phyloP scores from a whole-genome alignment of 2,329 filamentous ascomycete species.

The Plectosphaerella plurivora region DNA sequence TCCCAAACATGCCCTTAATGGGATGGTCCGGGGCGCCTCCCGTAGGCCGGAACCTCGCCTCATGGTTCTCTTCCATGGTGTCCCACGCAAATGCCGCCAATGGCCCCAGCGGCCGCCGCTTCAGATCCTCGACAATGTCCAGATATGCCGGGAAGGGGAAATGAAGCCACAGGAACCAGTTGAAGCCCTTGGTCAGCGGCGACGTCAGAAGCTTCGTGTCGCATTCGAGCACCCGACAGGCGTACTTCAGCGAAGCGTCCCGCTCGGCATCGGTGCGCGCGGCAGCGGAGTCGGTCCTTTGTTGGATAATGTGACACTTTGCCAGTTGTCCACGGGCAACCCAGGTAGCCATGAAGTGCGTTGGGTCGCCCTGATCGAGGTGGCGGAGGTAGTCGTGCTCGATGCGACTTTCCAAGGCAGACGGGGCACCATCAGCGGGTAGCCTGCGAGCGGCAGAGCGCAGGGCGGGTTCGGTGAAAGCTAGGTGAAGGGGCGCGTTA shows the following conservation, averaged over 20 bases:
- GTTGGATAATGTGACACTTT: conserved; percentile 44
- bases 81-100: conserved; percentile 25
- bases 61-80: conserved; percentile 24
- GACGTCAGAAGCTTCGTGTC: conserved; percentile 27
- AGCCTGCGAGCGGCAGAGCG: conserved; percentile 18
- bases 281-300: conserved; percentile 21
- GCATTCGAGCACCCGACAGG: conserved; percentile 28
- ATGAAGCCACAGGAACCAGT: conserved; percentile 30
- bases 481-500: conserved; percentile 25
- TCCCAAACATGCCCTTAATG: too few relatives aligned
- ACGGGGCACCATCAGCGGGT: conserved; percentile 21
- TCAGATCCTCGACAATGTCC: conserved; percentile 30
- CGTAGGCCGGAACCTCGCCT: conserved; percentile 5
- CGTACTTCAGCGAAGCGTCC: conserved; percentile 22
- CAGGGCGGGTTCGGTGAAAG: conserved; percentile 25
- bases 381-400: conserved; percentile 40
- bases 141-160: conserved; percentile 36
- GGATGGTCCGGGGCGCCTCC: too few relatives aligned
- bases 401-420: conserved; percentile 30
- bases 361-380: conserved; percentile 30
- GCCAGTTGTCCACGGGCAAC: conserved; percentile 36
- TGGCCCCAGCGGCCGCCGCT: conserved; percentile 12
- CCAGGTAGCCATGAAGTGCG: conserved; percentile 37
- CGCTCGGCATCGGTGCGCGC: conserved; percentile 20
- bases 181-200: conserved; percentile 23